A percentile compares a stretch with the other conserved stretches of the same genome.
Conservation (phyloP, 2,329 filamentous ascomycete species). For the Penicillium sp. region DNA sequence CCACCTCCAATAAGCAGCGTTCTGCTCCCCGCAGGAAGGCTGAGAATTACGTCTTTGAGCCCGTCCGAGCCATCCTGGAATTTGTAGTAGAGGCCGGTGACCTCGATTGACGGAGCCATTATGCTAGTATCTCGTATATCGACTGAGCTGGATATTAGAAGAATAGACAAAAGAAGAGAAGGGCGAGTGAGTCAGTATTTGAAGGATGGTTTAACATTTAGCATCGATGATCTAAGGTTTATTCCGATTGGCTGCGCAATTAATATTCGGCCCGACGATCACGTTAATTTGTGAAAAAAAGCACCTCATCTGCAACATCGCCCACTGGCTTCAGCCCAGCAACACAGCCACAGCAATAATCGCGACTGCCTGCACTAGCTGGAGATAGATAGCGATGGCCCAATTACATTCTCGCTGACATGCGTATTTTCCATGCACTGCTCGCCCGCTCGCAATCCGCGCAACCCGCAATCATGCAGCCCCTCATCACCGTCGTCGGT, state of each 20-base stretch:
- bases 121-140: not conserved
- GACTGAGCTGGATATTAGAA: not conserved
- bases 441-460: conserved; percentile 18
- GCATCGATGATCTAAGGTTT: not conserved
- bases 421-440: conserved; percentile 27
- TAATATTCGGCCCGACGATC: not conserved
- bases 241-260: not conserved
- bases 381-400: not conserved
- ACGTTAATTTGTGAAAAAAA: too few species aligned
- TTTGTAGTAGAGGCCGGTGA: conserved; percentile 75
- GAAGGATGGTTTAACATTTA: not conserved
- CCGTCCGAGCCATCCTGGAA: conserved; percentile 85
- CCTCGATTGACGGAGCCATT: conserved; percentile 60
- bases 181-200: not conserved
- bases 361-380: not conserved
- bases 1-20: conserved; percentile 83
- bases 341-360: not conserved
- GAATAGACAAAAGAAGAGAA: not conserved
- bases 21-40: conserved; percentile 76
- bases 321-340: not conserved
- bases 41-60: conserved; percentile 67
- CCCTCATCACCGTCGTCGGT: conserved; percentile 77
- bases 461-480: conserved; percentile 36
- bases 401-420: conserved; percentile 13
- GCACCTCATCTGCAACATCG: not conserved